Conservation (phyloP, 1,284 basidiomycete species). For the Cryptococcus jaspeensis region DNA sequence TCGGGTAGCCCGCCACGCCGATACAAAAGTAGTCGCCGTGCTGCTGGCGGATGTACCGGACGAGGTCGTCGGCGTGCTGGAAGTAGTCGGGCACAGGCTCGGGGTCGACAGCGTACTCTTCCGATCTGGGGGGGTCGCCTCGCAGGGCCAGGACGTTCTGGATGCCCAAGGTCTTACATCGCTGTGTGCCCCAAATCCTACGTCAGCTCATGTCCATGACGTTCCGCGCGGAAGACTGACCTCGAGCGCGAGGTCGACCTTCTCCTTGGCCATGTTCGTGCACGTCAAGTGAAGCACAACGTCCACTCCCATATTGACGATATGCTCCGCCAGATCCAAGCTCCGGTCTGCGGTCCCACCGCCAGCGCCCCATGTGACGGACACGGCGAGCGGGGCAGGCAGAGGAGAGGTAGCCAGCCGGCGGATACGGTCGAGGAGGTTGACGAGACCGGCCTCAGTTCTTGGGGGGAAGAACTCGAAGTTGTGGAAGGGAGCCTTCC, state of each 20-base stretch:
- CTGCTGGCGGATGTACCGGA: slow-evolving; percentile 83
- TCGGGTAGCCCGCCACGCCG: slow-evolving; percentile 73
- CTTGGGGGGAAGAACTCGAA: slow-evolving; percentile 96
- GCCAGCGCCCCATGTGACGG: slow-evolving; percentile 96
- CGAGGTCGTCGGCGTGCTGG: slow-evolving; percentile 83
- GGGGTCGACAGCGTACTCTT: slow-evolving; percentile 86
- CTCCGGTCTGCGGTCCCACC: slow-evolving; percentile 85
- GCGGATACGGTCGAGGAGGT: slow-evolving; percentile 75
- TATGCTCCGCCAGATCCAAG: slow-evolving; percentile 77
- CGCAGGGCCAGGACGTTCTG: slow-evolving; percentile 88
- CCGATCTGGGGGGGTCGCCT: slow-evolving; percentile 89
- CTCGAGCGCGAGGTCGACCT: slow-evolving; percentile 78
- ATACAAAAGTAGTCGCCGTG: slow-evolving; percentile 87
- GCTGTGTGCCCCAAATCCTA: slow-evolving; percentile 52
- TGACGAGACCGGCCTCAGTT: slow-evolving; percentile 87
- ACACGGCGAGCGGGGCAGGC: slow-evolving; percentile 68
- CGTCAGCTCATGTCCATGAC: slow-evolving; percentile 2
- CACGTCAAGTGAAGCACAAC: slow-evolving; percentile 95
- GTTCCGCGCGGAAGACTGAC: slow-evolving; percentile 54
- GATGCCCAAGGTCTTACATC: slow-evolving; percentile 77
- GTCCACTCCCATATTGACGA: slow-evolving; percentile 56
- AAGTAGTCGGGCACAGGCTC: slow-evolving; percentile 83
- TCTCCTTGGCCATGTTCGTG: slow-evolving; percentile 90
- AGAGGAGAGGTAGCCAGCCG: slow-evolving; percentile 61
- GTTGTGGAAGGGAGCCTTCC: slow-evolving; percentile 66